These are phyloP conservation scores for Mucor saturninus DNA, from an alignment of 371 early-diverging fungal species.

Conservation along the genomic window DNA sequence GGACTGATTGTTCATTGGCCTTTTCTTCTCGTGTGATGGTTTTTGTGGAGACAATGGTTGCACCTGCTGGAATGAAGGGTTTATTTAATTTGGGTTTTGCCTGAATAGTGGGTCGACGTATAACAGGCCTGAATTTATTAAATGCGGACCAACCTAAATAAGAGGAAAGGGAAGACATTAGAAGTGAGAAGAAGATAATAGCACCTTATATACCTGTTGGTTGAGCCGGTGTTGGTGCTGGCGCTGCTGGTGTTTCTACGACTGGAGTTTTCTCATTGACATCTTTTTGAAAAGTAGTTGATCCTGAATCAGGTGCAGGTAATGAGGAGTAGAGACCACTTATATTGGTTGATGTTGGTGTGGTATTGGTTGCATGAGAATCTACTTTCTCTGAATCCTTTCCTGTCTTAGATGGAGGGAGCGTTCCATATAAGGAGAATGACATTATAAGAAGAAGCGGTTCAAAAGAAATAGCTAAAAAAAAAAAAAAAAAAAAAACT, in stretches of 20 bases:
- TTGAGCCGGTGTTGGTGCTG: constrained; percentile 2
- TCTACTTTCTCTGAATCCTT: constrained; percentile 20
- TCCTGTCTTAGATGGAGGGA: constrained; percentile 31
- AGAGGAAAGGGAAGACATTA: background rate
- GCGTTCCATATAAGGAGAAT: constrained; percentile 32
- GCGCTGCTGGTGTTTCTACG: background rate
- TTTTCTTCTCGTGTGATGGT: constrained; percentile 33
- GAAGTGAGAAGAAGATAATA: background rate
- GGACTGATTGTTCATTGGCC: constrained; percentile 1
- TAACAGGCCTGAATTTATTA: constrained; percentile 51
- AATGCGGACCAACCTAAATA: constrained; percentile 48
- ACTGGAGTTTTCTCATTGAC: background rate
- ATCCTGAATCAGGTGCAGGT: constrained; percentile 25
- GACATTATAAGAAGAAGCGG: constrained; percentile 18
- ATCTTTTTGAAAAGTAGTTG: constrained; percentile 1
- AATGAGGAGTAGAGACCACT: constrained; percentile 32
- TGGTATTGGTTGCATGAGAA: background rate
- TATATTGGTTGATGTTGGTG: background rate
- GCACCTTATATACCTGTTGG: constrained; percentile 15
- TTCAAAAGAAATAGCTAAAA: background rate
- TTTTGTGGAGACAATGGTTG: constrained; percentile 45
- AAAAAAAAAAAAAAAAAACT: background rate
- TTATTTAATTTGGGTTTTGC: constrained; percentile 51
- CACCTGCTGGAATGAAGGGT: constrained; percentile 52
- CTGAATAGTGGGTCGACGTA: constrained; percentile 51